Evolutionary conservation across 805 yeast species (phyloP).

Genomic region (Candida insectorum): DNA sequence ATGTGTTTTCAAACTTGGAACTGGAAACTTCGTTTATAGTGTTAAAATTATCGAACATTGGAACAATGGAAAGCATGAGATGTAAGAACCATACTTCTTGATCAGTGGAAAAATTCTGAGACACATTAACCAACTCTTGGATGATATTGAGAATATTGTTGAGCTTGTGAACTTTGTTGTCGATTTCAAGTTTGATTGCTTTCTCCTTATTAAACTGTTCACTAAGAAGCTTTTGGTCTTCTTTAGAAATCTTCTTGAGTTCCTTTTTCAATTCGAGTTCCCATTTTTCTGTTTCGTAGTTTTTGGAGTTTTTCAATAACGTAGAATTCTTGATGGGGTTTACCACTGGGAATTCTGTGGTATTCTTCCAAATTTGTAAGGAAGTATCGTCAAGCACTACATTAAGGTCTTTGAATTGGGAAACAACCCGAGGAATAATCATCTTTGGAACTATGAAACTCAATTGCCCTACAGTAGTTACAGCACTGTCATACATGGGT

Average conservation of each 20-base stretch:
- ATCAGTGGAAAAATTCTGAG: conserved; percentile 11
- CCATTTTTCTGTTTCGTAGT: conserved; percentile 85
- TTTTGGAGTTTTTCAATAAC: conserved; percentile 69
- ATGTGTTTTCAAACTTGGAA: conserved; percentile 25
- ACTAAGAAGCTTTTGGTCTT: conserved; percentile 63
- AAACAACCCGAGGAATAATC: conserved; percentile 49
- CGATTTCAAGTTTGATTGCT: conserved; percentile 48
- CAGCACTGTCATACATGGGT: conserved; percentile 17
- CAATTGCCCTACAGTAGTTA: conserved; percentile 44
- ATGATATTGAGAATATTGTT: conserved; percentile 11
- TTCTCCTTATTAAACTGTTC: conserved; percentile 65
- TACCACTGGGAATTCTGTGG: conserved; percentile 62
- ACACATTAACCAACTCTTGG: conserved; percentile 9
- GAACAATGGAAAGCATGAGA: conserved; percentile 17
- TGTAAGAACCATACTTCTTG: conserved; percentile 11
- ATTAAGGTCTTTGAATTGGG: conserved; percentile 32
- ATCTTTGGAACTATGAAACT: conserved; percentile 60
- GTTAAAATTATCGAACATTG: conserved; percentile 47
- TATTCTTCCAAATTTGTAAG: conserved; percentile 64
- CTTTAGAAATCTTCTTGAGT: conserved; percentile 70
- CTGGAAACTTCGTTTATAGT: conserved; percentile 53
- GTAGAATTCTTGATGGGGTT: conserved; percentile 40
- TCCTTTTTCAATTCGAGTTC: conserved; percentile 80
- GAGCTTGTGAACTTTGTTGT: conserved; percentile 11
- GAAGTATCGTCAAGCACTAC: conserved; percentile 43